Evolutionary conservation across 371 early-diverging fungal species (phyloP).

Genomic region (Dinochytrium kinnereticum): DNA sequence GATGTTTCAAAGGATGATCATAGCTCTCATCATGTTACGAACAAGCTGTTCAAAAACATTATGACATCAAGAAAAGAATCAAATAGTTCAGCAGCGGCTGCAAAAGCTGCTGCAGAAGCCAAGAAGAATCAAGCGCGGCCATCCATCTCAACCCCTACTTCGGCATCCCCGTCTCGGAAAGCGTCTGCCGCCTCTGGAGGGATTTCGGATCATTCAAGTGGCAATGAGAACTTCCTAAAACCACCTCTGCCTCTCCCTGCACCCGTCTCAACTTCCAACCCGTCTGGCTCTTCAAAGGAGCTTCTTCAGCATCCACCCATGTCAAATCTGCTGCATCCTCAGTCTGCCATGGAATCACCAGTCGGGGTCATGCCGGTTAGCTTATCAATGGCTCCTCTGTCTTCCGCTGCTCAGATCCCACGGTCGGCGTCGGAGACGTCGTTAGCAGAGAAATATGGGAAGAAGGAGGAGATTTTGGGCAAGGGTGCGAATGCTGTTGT

Average conservation of each 20-base stretch:
- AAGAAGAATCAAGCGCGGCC: background rate
- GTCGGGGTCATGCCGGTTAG: background rate
- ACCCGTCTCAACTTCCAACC: background rate
- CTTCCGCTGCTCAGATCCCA: background rate
- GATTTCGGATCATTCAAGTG: background rate
- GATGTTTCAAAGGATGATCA: constrained; percentile 21
- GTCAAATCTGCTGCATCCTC: background rate
- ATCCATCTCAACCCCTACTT: background rate
- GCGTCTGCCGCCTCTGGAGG: background rate
- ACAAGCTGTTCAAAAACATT: constrained; percentile 45
- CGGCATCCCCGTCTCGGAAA: constrained; percentile 13
- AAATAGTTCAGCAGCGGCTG: background rate
- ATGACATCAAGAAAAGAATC: constrained; percentile 27
- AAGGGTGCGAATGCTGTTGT: constrained; percentile 92
- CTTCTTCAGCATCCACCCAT: too few relatives aligned
- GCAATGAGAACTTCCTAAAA: background rate
- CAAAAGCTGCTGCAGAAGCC: background rate
- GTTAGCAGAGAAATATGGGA: constrained; percentile 53
- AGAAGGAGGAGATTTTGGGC: constrained; percentile 62
- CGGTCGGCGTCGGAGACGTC: constrained; percentile 45
- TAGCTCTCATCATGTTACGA: background rate
- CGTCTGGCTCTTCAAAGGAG: too few relatives aligned
- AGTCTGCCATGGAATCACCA: too few relatives aligned
- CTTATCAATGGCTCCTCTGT: background rate
- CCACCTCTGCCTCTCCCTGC: background rate